phyloP scores from a whole-genome alignment of 2,329 filamentous ascomycete genomes.

The Dactylellina drechsleri region DNA sequence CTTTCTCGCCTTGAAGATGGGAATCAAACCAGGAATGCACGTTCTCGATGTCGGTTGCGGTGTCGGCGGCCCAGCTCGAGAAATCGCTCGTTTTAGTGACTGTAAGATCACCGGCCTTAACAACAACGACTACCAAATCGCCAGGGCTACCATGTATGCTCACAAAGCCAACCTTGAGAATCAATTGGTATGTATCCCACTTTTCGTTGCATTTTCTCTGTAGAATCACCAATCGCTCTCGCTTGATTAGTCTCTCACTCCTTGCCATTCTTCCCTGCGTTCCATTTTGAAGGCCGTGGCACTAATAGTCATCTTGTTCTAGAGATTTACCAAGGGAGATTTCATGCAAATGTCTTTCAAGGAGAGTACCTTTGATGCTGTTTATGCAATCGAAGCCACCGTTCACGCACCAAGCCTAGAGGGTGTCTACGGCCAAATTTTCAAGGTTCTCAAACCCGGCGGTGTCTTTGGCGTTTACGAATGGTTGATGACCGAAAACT shows the following conservation, averaged over 20 bases:
- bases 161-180: constrained; percentile 80
- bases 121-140: constrained; percentile 99
- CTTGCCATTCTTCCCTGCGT: background rate
- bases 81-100: constrained; percentile 95
- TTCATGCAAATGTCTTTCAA: constrained; percentile 99
- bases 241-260: background rate
- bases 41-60: constrained; percentile 97
- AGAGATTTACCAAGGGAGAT: constrained; percentile 87
- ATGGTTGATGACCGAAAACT: constrained; percentile 97
- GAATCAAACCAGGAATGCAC: constrained; percentile 84
- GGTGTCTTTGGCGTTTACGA: constrained; percentile 97
- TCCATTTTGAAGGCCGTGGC: too few relatives aligned
- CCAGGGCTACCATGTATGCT: constrained; percentile 88
- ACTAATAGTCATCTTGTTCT: constrained; percentile 8
- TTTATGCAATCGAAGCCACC: constrained; percentile 97
- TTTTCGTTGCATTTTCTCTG: background rate
- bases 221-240: background rate
- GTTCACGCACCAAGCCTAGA: constrained; percentile 91
- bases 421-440: constrained; percentile 93
- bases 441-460: constrained; percentile 93
- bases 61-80: constrained; percentile 91
- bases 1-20: constrained; percentile 91
- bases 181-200: constrained; percentile 68
- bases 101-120: constrained; percentile 90
- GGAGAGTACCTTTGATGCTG: constrained; percentile 89